phyloP scores from a whole-genome alignment of 2,329 filamentous ascomycete genomes.

The Thielaviopsis populi region DNA sequence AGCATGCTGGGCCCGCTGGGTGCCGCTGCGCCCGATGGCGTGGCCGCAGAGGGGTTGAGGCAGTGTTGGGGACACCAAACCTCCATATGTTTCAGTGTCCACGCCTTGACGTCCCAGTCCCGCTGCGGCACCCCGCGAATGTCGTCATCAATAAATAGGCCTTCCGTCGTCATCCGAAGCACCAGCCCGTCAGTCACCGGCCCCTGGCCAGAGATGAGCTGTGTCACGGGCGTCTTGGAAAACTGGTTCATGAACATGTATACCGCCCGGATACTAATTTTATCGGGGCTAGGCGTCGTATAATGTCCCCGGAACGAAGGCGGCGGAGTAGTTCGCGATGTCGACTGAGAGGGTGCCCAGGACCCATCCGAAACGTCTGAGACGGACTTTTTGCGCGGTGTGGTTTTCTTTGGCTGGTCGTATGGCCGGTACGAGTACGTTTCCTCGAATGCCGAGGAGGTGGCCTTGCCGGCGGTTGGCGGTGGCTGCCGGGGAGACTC shows the following conservation, averaged over 20 bases:
- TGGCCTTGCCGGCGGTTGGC: slow-evolving; percentile 29
- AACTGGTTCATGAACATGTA: slow-evolving; percentile 87
- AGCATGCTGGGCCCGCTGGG: slow-evolving; percentile 31
- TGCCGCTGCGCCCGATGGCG: slow-evolving; percentile 25
- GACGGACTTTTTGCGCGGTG: slow-evolving; percentile 47
- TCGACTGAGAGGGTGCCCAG: slow-evolving; percentile 73
- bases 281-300: slow-evolving; percentile 78
- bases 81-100: slow-evolving; percentile 89
- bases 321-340: slow-evolving; percentile 68
- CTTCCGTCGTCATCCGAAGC: slow-evolving; percentile 81
- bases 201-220: slow-evolving; percentile 71
- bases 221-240: slow-evolving; percentile 74
- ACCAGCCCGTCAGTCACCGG: slow-evolving; percentile 85
- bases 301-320: slow-evolving; percentile 66
- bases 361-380: slow-evolving; percentile 66
- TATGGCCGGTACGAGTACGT: slow-evolving; percentile 63
- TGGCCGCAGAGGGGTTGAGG: slow-evolving; percentile 32
- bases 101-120: slow-evolving; percentile 97
- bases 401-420: slow-evolving; percentile 47
- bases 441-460: slow-evolving; percentile 45
- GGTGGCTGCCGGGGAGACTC: slow-evolving; percentile 26
- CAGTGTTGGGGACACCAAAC: slow-evolving; percentile 62
- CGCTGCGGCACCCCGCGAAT: slow-evolving; percentile 79
- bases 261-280: slow-evolving; percentile 88
- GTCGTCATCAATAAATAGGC: slow-evolving; percentile 94